Evolutionary conservation across 1,139 yeast genomes (phyloP).

Genomic region (Debaryomyces robertsiae): DNA sequence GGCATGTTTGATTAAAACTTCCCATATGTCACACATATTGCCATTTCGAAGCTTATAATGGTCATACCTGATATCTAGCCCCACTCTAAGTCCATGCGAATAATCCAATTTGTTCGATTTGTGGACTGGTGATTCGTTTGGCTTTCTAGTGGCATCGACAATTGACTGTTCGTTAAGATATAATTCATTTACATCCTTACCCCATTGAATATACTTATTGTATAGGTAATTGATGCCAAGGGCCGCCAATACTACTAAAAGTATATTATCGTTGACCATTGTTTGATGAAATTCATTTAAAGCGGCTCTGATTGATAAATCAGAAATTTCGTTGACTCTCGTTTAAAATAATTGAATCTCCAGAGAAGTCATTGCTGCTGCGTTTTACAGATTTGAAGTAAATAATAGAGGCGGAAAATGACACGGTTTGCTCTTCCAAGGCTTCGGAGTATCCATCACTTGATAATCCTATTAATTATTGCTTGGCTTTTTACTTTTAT

Average conservation of each 20-base stretch:
- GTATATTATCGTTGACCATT: slow-evolving; percentile 14
- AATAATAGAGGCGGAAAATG: background rate
- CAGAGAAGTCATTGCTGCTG: background rate
- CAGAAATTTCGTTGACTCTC: background rate
- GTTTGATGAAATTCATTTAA: background rate
- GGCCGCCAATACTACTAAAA: slow-evolving; percentile 24
- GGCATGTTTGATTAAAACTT: slow-evolving; percentile 26
- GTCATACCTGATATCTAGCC: slow-evolving; percentile 60
- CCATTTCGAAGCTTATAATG: slow-evolving; percentile 71
- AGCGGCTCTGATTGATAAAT: no score
- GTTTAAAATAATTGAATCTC: slow-evolving; percentile 2
- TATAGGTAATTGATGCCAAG: slow-evolving; percentile 24
- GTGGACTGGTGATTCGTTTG: slow-evolving; percentile 63
- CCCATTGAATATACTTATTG: slow-evolving; percentile 27
- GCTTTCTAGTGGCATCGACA: slow-evolving; percentile 56
- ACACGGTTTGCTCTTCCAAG: slow-evolving; percentile 16
- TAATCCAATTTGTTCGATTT: slow-evolving; percentile 65
- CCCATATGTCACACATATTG: slow-evolving; percentile 69
- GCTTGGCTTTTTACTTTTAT: slow-evolving; percentile 37
- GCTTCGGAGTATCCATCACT: slow-evolving; percentile 30
- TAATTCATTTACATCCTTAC: slow-evolving; percentile 55
- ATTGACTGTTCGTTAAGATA: slow-evolving; percentile 64
- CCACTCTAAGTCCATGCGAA: slow-evolving; percentile 64
- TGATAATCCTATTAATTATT: slow-evolving; percentile 24
- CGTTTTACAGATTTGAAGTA: no score